Percentiles rank a stretch among this genome's conserved stretches.
Conservation (phyloP, 1,284 basidiomycete species). For the Porogramme epimiltina region DNA sequence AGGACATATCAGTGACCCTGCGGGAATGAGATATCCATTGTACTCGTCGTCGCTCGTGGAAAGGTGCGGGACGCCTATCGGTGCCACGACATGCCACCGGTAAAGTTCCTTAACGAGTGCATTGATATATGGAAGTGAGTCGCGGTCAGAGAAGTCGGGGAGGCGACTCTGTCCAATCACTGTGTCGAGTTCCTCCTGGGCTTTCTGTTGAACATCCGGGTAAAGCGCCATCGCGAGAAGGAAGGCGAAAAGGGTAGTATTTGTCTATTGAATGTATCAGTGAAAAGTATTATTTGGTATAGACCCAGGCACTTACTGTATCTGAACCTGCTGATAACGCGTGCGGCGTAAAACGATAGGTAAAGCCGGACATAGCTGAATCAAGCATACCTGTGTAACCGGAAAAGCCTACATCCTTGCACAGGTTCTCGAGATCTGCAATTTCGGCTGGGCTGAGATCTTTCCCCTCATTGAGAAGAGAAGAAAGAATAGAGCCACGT, state of each 20-base stretch:
- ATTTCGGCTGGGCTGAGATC: no score
- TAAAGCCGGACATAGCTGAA: no score
- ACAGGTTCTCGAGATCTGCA: neutral
- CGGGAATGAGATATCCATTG: conserved; percentile 5
- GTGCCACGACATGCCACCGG: neutral
- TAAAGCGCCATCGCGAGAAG: neutral
- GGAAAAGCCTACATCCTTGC: neutral
- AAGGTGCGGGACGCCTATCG: neutral
- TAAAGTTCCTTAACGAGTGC: neutral
- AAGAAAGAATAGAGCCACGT: no score
- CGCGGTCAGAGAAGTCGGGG: neutral
- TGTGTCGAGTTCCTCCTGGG: neutral
- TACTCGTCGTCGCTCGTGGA: neutral
- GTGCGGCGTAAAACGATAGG: neutral
- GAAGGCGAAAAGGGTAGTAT: neutral
- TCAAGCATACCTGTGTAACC: conserved; percentile 2
- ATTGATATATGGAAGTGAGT: neutral
- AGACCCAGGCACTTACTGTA: no score
- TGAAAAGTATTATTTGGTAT: no score
- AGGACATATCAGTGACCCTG: conserved; percentile 6
- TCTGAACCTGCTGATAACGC: no score
- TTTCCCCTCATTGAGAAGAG: no score
- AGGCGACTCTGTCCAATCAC: neutral
- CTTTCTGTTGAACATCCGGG: neutral
- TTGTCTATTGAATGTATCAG: neutral